Conservation (phyloP, 352 stramenopile genomes). For the Aphanomyces euteiches region DNA sequence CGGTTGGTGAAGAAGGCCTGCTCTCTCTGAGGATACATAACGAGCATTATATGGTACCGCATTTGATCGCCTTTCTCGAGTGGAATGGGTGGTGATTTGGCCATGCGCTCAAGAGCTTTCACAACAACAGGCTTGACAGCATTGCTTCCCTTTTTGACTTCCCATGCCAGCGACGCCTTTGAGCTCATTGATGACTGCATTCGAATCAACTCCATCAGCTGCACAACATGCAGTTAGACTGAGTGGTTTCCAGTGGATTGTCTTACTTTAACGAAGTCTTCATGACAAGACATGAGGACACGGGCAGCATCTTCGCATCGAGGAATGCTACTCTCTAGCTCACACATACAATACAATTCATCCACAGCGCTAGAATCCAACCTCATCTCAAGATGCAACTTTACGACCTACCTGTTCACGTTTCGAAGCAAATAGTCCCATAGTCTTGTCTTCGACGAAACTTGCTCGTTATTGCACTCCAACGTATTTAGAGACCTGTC, state of each 20-base stretch:
- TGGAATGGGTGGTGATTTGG: constrained; percentile 4
- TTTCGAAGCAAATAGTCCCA: constrained; percentile 30
- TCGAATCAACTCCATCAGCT: constrained; percentile 28
- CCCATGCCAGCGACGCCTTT: constrained; percentile 24
- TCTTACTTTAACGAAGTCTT: constrained; percentile 29
- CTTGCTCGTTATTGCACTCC: constrained; percentile 9
- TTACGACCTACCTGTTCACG: constrained; percentile 14
- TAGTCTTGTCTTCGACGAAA: constrained; percentile 25
- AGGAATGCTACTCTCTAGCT: constrained; percentile 23
- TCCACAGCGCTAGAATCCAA: not conserved
- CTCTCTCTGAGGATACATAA: not conserved
- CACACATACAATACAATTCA: constrained; percentile 31
- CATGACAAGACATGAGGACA: constrained; percentile 23
- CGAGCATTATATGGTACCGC: too few species aligned
- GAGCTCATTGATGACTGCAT: constrained; percentile 28
- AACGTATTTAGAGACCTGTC: too few species aligned
- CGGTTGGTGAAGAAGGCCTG: not conserved
- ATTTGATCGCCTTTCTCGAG: not conserved
- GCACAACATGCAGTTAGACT: not conserved
- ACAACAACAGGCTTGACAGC: constrained; percentile 20
- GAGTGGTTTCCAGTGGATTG: not conserved
- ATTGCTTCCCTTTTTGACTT: constrained; percentile 30
- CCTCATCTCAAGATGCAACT: not conserved
- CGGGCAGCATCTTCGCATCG: constrained; percentile 27
- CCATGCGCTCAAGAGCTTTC: constrained; percentile 29